Percentiles rank a stretch among this genome's conserved stretches.
These are phyloP conservation scores for Geranium brycei DNA, from an alignment of 345 rosid species.

Conservation along the genomic window DNA sequence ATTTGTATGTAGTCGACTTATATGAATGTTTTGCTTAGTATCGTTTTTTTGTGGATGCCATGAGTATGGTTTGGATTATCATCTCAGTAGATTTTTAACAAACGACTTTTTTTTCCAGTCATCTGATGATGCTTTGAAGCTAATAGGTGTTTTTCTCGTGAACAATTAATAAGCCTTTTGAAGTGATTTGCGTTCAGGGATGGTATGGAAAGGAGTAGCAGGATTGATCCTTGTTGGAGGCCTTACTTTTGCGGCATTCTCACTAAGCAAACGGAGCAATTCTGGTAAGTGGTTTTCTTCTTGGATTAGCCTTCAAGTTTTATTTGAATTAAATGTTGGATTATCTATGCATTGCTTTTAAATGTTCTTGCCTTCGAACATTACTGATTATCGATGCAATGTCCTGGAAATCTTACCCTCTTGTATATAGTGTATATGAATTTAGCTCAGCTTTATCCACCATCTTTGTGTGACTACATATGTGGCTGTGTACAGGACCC, in stretches of 20 bases:
- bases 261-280: constrained; percentile 37
- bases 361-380: background rate
- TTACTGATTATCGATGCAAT: too few relatives aligned
- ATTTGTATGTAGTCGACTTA: too few relatives aligned
- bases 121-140: background rate
- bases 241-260: constrained; percentile 47
- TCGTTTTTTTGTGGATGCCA: too few relatives aligned
- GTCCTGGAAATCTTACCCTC: too few relatives aligned
- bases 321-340: background rate
- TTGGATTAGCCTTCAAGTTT: background rate
- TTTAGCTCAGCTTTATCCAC: background rate
- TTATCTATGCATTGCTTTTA: background rate
- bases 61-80: background rate
- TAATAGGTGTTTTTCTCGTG: background rate
- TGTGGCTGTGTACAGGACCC: constrained; percentile 30
- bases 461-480: background rate
- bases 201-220: constrained; percentile 62
- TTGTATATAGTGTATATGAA: too few relatives aligned
- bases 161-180: constrained; percentile 33
- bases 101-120: background rate
- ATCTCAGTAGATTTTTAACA: background rate
- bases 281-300: constrained; percentile 40
- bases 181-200: constrained; percentile 78
- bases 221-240: constrained; percentile 48
- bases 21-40: too few relatives aligned